Conservation (phyloP, 2,329 filamentous ascomycete species). For the Helminthosporium solani region DNA sequence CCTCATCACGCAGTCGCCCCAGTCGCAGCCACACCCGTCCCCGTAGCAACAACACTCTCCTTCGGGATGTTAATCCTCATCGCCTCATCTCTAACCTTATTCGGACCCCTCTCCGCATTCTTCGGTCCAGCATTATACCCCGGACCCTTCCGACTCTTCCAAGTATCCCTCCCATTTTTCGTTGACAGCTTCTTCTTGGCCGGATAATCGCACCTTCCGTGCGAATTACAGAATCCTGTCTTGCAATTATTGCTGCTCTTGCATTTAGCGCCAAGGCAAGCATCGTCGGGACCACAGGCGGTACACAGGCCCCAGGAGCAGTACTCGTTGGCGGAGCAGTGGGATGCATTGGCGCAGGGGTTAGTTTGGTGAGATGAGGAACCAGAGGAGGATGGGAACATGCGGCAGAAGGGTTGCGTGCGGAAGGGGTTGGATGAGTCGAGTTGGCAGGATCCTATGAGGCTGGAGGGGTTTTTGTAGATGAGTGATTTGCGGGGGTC, state of each 20-base stretch:
- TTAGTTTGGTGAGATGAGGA: constrained; percentile 14
- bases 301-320: constrained; percentile 33
- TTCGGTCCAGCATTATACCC: constrained; percentile 19
- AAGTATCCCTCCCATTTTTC: constrained; percentile 10
- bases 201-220: constrained; percentile 32
- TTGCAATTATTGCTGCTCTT: constrained; percentile 32
- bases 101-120: constrained; percentile 27
- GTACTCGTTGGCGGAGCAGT: constrained; percentile 30
- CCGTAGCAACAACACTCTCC: constrained; percentile 26
- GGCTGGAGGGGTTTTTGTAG: constrained; percentile 13
- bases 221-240: constrained; percentile 34
- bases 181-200: constrained; percentile 22
- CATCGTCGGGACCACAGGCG: constrained; percentile 16
- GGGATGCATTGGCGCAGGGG: constrained; percentile 23
- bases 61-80: constrained; percentile 28
- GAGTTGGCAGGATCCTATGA: constrained; percentile 17
- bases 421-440: constrained; percentile 20
- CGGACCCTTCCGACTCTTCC: constrained; percentile 14
- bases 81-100: constrained; percentile 33
- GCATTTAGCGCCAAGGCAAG: constrained; percentile 29
- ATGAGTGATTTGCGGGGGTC: constrained; percentile 3
- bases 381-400: neutral
- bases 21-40: neutral
- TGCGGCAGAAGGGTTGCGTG: constrained; percentile 4
- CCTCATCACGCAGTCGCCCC: neutral